phyloP scores from a whole-genome alignment of 2,329 filamentous ascomycete genomes.

The Pestalotiopsis sp. region DNA sequence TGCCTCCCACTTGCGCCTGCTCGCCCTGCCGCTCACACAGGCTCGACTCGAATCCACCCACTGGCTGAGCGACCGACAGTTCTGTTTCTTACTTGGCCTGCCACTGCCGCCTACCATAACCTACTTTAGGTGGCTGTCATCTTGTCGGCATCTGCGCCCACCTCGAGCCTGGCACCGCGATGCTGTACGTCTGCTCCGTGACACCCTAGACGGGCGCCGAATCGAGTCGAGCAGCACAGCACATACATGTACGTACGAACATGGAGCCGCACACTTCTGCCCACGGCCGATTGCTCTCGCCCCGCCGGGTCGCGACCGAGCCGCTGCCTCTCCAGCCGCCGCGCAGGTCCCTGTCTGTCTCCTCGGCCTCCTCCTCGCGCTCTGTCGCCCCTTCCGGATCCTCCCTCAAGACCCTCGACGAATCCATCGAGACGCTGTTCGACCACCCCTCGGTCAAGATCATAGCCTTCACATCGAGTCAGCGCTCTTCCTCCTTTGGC shows the following conservation, averaged over 20 bases:
- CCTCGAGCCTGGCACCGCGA: neutral
- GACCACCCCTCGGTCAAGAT: constrained; percentile 73
- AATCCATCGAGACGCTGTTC: constrained; percentile 69
- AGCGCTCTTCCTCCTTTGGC: constrained; percentile 31
- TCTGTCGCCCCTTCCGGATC: constrained; percentile 3
- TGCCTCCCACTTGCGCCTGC: no score
- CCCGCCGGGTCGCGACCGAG: constrained; percentile 14
- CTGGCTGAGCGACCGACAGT: neutral
- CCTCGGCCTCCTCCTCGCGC: constrained; percentile 15
- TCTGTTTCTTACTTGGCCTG: neutral
- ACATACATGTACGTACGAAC: neutral
- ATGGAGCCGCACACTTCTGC: constrained; percentile 10
- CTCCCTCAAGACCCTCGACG: constrained; percentile 18
- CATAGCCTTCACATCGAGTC: constrained; percentile 46
- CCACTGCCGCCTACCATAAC: neutral
- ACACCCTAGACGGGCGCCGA: neutral
- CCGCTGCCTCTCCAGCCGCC: constrained; percentile 7
- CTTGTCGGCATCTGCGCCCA: neutral
- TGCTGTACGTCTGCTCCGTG: neutral
- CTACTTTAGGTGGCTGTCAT: neutral
- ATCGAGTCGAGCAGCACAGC: neutral
- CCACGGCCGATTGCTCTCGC: constrained; percentile 1
- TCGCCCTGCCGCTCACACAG: no score
- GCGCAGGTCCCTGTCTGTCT: constrained; percentile 14
- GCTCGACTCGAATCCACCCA: no score